Evolutionary conservation across 1,139 yeast genomes (phyloP), one percentile per base, ranked within the genome.

Genomic region (Groenewaldozyma auringiensis): DNA sequence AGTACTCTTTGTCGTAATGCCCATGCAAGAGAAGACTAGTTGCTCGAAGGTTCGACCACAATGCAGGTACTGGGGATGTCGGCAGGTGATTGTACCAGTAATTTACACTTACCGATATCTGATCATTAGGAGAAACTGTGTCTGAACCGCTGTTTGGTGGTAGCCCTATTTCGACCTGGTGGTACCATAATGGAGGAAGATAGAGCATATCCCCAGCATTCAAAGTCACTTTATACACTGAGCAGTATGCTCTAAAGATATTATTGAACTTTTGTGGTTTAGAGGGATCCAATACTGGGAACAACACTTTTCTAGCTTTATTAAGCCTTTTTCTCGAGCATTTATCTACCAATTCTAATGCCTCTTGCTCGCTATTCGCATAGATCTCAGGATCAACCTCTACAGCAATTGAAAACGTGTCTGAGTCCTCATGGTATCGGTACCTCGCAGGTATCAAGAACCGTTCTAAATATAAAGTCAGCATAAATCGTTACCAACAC

Each of bases 111-210:
- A 66, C 54, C 37, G 64, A 64, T 34, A 61, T 25, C 9, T 25
- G 29, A 8, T 25, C 29, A 25, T 25, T 25, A 11, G 27, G 27
- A 9, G 37, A 6, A 8, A 37, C 40, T n/a, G 32, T 37, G 6
- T n/a, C 3, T 4, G 18, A 9, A 21, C 17, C 16, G 11, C n/a
- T n/a, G n/a, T n/a, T n/a, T n/a, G n/a, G n/a, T 6, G 38, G 4
- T 3, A 17, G 16, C 2, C 51, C 50, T 13, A 64, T 64, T 21
- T 60, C 56, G 1, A 65, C 55, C 51, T 67, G 68, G 44, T 68
- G 72, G 49, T 66, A 68, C 72, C 72, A 68, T 40, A 68, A 54
- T 2, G 71, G 67, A 1, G 72, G 72, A 17, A 68, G 52, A 47
- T 61, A 68, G 33, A 68, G 58, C 41, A 62, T 58, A 44, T 68